Base-by-base conservation (phyloP, 441 rosid species). In the Theobroma grandiflorum region DNA sequence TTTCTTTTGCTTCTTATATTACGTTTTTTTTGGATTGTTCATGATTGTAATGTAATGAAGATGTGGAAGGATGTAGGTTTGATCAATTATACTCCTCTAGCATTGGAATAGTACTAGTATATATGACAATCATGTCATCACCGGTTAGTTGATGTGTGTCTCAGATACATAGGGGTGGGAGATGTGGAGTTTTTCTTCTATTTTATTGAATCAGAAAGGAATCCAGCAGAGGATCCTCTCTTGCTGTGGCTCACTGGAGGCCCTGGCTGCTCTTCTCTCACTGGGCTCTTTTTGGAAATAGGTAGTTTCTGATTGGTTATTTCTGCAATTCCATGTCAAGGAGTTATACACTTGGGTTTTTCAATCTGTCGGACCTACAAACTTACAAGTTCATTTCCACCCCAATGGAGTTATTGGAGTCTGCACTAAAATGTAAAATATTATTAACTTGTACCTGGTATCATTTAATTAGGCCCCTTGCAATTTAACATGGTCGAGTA, bases 81-180 rank as follows among this genome's bases (percentile, higher is more conserved):
- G 31, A 26, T 26, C 31, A 26, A 26, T 26, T 26, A 26, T 26
- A 26, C 31, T 26, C 31, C 31, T 26, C 31, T 26, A 26, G 31
- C 31, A 26, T 26, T 26, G 31, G 0, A 26, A 26, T 26, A 26
- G 31, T 26, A 26, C 31, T 26, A 26, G 0, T 26, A 26, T 26
- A 26, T 26, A 26, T 26, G 1, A 26, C 1, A 26, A 26, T 26
- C 31, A 26, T 26, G 31, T 1, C 31, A 26, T 26, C 31, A 26
- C 31, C 31, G 31, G 31, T 26, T 26, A 26, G 31, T 26, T 26
- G 45, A 2, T n/a, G n/a, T 64, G 69, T 33, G 64, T 43, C 10
- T 52, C 59, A 80, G 86, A 67, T 83, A 86, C 63, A 67, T 86
- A 37, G 88, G 85, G 38, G 83, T 85, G n/a, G 86, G 84, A 35